Conservation (phyloP, 805 yeast species). For the Starmerella kuoi region DNA sequence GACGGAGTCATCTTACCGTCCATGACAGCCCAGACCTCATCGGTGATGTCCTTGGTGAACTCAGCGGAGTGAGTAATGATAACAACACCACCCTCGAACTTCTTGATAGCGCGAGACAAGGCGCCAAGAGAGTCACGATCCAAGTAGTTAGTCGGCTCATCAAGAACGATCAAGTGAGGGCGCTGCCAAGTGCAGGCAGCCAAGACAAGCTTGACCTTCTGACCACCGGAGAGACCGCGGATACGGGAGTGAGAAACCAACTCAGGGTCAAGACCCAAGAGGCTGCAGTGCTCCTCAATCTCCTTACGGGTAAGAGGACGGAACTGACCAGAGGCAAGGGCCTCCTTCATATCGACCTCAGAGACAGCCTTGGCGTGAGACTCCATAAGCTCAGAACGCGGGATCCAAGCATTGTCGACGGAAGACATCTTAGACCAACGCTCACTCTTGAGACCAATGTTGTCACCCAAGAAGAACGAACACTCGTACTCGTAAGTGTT, state of each 20-base stretch:
- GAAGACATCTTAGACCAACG: slow-evolving; percentile 99
- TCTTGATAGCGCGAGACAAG: slow-evolving; percentile 95
- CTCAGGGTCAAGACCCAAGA: slow-evolving; percentile 98
- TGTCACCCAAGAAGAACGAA: slow-evolving; percentile 95
- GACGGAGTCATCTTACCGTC: slow-evolving; percentile 99
- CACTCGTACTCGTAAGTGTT: slow-evolving; percentile 99
- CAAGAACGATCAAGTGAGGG: slow-evolving; percentile 98
- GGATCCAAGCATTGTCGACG: slow-evolving; percentile 99
- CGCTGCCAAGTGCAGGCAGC: slow-evolving; percentile 99
- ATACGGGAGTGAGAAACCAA: slow-evolving; percentile 99
- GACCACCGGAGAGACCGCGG: slow-evolving; percentile 99
- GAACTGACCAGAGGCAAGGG: slow-evolving; percentile 99
- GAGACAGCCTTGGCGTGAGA: slow-evolving; percentile 98
- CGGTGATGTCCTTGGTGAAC: slow-evolving; percentile 98
- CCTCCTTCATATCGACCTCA: slow-evolving; percentile 99
- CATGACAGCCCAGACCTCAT: slow-evolving; percentile 99
- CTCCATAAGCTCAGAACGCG: slow-evolving; percentile 96
- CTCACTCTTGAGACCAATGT: slow-evolving; percentile 97
- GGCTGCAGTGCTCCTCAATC: slow-evolving; percentile 96
- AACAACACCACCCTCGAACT: slow-evolving; percentile 99
- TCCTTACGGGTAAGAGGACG: slow-evolving; percentile 99
- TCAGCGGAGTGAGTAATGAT: slow-evolving; percentile 99
- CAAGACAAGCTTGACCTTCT: slow-evolving; percentile 97
- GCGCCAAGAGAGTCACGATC: slow-evolving; percentile 99
- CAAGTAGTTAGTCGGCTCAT: slow-evolving; percentile 98